Conservation (phyloP, 257 asterid genomes). For the Gardenia jasminoides region DNA sequence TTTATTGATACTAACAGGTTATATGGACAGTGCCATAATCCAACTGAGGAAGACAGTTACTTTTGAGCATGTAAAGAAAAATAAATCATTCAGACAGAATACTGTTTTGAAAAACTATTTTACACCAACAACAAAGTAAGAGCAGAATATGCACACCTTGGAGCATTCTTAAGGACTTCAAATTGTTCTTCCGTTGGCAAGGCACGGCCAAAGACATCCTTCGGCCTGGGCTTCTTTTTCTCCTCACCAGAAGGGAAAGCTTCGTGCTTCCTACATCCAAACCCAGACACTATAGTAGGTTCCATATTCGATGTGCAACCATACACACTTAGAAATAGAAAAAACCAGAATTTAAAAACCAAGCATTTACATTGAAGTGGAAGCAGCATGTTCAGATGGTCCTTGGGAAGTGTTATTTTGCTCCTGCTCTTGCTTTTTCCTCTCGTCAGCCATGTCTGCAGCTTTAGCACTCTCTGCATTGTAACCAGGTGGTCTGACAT, state of each 20-base stretch:
- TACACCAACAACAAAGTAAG: background rate
- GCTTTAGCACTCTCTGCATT: conserved; percentile 96
- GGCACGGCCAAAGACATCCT: conserved; percentile 87
- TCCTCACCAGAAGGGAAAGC: conserved; percentile 42
- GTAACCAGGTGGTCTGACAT: conserved; percentile 96
- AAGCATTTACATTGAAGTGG: conserved; percentile 55
- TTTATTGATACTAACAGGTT: background rate
- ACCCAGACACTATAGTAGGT: conserved; percentile 1
- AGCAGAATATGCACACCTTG: conserved; percentile 49
- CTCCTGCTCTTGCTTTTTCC: conserved; percentile 41
- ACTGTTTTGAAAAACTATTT: background rate
- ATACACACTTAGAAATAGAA: background rate
- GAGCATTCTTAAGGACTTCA: conserved; percentile 96
- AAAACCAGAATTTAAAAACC: conserved; percentile 11
- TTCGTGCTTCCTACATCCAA: conserved; percentile 48
- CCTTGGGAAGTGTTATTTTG: conserved; percentile 28
- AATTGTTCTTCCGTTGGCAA: conserved; percentile 96
- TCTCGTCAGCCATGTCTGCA: conserved; percentile 80
- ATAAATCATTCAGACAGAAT: background rate
- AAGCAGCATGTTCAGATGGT: conserved; percentile 41
- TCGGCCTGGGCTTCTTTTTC: conserved; percentile 75
- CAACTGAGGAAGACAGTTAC: background rate
- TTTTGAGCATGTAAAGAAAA: background rate
- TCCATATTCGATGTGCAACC: conserved; percentile 13
- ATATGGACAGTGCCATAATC: background rate